Evolutionary conservation across 2,329 filamentous ascomycete genomes (phyloP), one percentile per base, ranked within the genome.

Genomic region (Mycosphaerella arachidis): DNA sequence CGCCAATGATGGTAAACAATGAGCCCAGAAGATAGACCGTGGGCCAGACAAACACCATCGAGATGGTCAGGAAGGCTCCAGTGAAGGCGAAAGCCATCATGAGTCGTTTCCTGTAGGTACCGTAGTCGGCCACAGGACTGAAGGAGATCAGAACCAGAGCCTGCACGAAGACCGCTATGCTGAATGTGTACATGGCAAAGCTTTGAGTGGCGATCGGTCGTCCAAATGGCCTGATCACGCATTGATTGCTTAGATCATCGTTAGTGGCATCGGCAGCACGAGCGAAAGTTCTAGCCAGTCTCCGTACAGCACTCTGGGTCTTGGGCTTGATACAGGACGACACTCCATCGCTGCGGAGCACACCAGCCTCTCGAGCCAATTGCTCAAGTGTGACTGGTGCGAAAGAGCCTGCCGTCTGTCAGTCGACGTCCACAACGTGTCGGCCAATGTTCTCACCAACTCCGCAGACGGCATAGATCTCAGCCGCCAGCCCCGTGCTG

Each of bases 131-230:
- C 29, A 93, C 91, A 51, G 90, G 93, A 70, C 91, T 95, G 77
- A 97, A 95, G 67, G 91, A 94, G 64, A 97, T 88, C 50, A 97
- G 89, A 6, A 96, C 80, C n/a, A 96, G 73, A 0, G 91, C 89
- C 72, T 97, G 92, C 9, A 95, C 75, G 24, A 96, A 75, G 0
- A 97, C 92, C 69, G 91, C 95, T 67, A 92, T 78, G 51, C 91
- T 94, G 74, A 96, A 96, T 0, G 91, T 96, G 74, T 97, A 97
- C 89, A 97, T 92, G 67, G 91, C 92, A 73, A 96, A 96, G 74
- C 90, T 95, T 29, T 91, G 90, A 1, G 92, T 96, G 72, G 95
- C 96, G 74, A 97, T 86, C 63, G 92, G 86, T 60, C 86, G 77
- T 1, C 92, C 92, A 37, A 95, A 76, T 7, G 96, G 80, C 61